These are phyloP conservation scores for Hygrophoropsis aurantiaca DNA, from an alignment of 768 basidiomycete genomes.

Conservation along the genomic window DNA sequence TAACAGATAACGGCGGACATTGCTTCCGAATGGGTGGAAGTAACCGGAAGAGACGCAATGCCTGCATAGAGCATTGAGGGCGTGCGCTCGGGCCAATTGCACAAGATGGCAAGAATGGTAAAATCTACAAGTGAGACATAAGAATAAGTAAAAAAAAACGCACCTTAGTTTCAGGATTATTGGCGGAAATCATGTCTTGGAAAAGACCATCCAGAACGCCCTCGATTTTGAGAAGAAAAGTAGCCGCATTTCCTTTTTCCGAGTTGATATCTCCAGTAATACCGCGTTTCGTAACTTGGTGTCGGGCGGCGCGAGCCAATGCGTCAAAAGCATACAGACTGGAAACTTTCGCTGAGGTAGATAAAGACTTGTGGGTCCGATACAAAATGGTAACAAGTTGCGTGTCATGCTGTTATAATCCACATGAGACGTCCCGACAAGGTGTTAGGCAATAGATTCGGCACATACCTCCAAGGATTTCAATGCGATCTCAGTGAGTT, in stretches of 20 bases:
- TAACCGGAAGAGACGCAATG: background rate
- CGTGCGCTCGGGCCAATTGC: background rate
- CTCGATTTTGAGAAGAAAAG: slow-evolving; percentile 87
- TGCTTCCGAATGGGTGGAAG: background rate
- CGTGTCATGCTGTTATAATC: slow-evolving; percentile 66
- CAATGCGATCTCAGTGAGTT: slow-evolving; percentile 73
- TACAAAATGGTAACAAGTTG: slow-evolving; percentile 87
- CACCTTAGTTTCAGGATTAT: slow-evolving; percentile 80
- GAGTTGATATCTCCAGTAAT: slow-evolving; percentile 55
- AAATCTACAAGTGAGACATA: background rate
- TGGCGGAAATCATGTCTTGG: slow-evolving; percentile 73
- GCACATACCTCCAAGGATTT: slow-evolving; percentile 71
- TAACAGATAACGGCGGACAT: background rate
- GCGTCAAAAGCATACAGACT: slow-evolving; percentile 96
- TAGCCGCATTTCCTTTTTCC: slow-evolving; percentile 68
- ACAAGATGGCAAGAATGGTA: background rate
- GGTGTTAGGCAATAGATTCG: background rate
- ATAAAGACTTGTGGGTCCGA: slow-evolving; percentile 81
- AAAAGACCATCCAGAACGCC: slow-evolving; percentile 88
- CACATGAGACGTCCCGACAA: background rate
- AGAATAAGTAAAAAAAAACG: slow-evolving; percentile 39
- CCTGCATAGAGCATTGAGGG: background rate
- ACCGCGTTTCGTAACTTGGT: slow-evolving; percentile 63
- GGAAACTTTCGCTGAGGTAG: slow-evolving; percentile 67
- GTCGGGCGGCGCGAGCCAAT: slow-evolving; percentile 79